These are phyloP conservation scores for Pichia occidentalis DNA, from an alignment of 805 yeast species.

Conservation along the genomic window DNA sequence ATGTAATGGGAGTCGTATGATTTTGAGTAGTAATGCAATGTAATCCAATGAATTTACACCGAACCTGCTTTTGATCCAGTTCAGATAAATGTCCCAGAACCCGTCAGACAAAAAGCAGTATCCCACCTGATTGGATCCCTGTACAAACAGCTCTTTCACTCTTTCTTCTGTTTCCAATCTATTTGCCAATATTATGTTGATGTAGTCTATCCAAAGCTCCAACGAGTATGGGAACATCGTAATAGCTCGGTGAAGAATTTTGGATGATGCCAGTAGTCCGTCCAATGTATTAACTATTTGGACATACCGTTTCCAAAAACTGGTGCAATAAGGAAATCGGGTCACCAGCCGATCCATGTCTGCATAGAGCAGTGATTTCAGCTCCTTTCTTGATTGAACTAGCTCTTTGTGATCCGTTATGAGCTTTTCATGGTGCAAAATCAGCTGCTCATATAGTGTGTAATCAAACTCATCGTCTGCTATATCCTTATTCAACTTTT, in stretches of 20 bases:
- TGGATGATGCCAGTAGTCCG: conserved; percentile 47
- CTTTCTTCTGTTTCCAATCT: conserved; percentile 25
- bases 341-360: conserved; percentile 40
- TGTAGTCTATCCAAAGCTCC: conserved; percentile 65
- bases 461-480: conserved; percentile 22
- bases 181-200: conserved; percentile 44
- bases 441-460: conserved; percentile 23
- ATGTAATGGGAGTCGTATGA: conserved; percentile 64
- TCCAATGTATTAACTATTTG: conserved; percentile 48
- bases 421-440: conserved; percentile 21
- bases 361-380: conserved; percentile 16
- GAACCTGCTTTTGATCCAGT: conserved; percentile 41
- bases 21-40: conserved; percentile 36
- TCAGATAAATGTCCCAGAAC: conserved; percentile 76
- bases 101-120: conserved; percentile 68
- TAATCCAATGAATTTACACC: conserved; percentile 34
- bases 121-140: conserved; percentile 52
- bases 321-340: conserved; percentile 52
- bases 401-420: conserved; percentile 19
- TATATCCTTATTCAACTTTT: conserved; percentile 15
- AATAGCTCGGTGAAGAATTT: conserved; percentile 39
- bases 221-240: conserved; percentile 48
- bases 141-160: conserved; percentile 39
- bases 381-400: conserved; percentile 13
- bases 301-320: conserved; percentile 59